These are phyloP conservation scores for Cercospora sp. DNA, from an alignment of 2,329 filamentous ascomycete genomes.

Conservation along the genomic window DNA sequence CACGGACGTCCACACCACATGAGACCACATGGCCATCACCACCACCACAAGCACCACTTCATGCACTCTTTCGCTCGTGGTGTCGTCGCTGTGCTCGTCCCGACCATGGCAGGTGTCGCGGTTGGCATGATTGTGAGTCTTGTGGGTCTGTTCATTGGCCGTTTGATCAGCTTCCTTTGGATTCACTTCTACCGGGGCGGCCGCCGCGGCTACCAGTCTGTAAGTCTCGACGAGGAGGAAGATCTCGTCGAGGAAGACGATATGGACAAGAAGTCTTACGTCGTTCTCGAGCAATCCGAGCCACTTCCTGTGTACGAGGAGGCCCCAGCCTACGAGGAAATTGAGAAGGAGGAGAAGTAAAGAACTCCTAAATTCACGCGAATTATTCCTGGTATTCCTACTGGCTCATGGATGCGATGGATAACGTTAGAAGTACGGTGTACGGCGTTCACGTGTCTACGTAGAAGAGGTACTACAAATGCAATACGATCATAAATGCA, in stretches of 20 bases:
- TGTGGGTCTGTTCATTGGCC: conserved; percentile 66
- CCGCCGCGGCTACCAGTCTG: conserved; percentile 37
- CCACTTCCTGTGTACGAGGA: conserved; percentile 39
- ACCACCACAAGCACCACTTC: conserved; percentile 46
- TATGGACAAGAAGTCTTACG: conserved; percentile 20
- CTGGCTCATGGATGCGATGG: neutral
- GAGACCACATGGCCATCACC: conserved; percentile 28
- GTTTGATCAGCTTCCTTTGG: conserved; percentile 61
- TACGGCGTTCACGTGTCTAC: neutral
- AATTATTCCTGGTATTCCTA: neutral
- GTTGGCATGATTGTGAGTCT: conserved; percentile 68
- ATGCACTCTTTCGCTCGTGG: conserved; percentile 53
- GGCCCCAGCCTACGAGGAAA: conserved; percentile 39
- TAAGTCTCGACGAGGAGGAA: conserved; percentile 26
- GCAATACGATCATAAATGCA: neutral
- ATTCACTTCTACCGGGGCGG: conserved; percentile 56
- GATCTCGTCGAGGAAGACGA: conserved; percentile 21
- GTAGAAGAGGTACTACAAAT: neutral
- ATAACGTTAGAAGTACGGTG: neutral
- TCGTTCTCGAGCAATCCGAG: conserved; percentile 25
- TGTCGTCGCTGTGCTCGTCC: conserved; percentile 64
- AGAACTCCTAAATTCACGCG: neutral
- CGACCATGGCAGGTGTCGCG: conserved; percentile 67
- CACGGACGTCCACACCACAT: conserved; percentile 33
- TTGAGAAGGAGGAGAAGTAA: conserved; percentile 22